Percentiles rank a stretch among this genome's conserved stretches.
Conservation (phyloP, 306 rosid species). For the Fragaria ananassa region DNA sequence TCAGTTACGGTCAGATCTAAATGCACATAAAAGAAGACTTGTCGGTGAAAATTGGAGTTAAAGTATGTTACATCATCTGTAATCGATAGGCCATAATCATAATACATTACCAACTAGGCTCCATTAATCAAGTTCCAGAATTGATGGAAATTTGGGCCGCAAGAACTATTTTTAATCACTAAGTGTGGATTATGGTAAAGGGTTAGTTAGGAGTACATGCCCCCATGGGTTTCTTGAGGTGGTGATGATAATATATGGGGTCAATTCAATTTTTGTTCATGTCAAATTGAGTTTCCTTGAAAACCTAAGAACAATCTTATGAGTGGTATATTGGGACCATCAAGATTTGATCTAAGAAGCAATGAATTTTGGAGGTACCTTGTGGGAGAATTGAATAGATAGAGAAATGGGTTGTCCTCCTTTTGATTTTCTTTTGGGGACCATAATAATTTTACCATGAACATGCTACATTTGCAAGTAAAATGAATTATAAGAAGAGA, state of each 20-base stretch:
- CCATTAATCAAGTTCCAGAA: not conserved
- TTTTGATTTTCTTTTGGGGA: not conserved
- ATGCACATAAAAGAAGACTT: not conserved
- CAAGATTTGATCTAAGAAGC: not conserved
- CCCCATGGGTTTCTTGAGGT: not conserved
- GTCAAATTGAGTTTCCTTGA: not conserved
- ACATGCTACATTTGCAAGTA: not conserved
- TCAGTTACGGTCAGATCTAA: conserved; percentile 7
- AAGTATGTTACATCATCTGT: not conserved
- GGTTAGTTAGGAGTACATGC: not conserved
- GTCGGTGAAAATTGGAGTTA: conserved; percentile 6
- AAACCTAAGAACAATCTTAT: not conserved
- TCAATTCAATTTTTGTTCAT: not conserved
- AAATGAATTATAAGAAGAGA: not conserved
- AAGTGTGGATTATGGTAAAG: not conserved
- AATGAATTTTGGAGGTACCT: not conserved
- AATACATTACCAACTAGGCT: not conserved
- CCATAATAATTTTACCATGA: not conserved
- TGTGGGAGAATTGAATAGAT: not conserved
- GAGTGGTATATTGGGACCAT: not conserved
- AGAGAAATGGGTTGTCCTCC: not conserved
- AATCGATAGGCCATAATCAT: conserved; percentile 8
- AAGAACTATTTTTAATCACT: not conserved
- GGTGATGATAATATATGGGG: not conserved
- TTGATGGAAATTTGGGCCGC: conserved; percentile 14